A percentile compares a stretch with the other conserved stretches of the same genome.
phyloP scores from a whole-genome alignment of 345 rosid species.

The Fremontodendron californicum region DNA sequence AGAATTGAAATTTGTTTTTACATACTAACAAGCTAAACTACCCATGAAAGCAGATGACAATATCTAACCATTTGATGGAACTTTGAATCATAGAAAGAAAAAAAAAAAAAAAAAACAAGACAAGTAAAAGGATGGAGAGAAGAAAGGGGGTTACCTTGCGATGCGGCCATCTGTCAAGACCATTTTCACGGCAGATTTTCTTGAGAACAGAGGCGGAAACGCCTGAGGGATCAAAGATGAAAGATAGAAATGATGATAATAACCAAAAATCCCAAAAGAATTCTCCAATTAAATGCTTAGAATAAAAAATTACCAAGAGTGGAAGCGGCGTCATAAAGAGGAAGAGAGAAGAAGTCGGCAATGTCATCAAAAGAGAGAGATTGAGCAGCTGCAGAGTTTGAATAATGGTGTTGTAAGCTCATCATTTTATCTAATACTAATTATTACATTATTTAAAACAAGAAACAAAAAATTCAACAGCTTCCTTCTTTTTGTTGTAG shows the following conservation, averaged over 20 bases:
- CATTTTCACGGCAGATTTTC: conserved; percentile 45
- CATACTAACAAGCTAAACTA: background rate
- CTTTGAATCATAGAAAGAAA: background rate
- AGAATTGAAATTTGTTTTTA: background rate
- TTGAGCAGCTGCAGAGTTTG: conserved; percentile 6
- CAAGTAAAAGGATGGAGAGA: background rate
- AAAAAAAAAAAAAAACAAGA: too few relatives aligned
- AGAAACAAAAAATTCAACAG: too few relatives aligned
- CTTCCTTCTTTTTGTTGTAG: background rate
- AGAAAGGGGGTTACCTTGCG: conserved; percentile 25
- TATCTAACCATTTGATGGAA: background rate
- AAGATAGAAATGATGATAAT: background rate
- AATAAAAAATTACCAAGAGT: conserved; percentile 23
- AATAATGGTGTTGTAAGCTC: conserved; percentile 7
- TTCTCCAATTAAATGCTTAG: background rate
- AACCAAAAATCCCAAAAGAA: background rate
- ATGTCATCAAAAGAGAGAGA: conserved; percentile 27
- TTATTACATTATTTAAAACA: too few relatives aligned
- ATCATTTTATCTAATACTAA: background rate
- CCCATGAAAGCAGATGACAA: background rate
- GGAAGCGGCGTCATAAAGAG: conserved; percentile 37
- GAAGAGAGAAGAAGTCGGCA: conserved; percentile 36
- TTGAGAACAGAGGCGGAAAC: conserved; percentile 38
- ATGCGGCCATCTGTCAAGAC: conserved; percentile 47
- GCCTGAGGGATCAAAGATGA: conserved; percentile 20